Evolutionary conservation across 1,284 basidiomycete genomes (phyloP).

Genomic region (Mrakiaceae sp.): DNA sequence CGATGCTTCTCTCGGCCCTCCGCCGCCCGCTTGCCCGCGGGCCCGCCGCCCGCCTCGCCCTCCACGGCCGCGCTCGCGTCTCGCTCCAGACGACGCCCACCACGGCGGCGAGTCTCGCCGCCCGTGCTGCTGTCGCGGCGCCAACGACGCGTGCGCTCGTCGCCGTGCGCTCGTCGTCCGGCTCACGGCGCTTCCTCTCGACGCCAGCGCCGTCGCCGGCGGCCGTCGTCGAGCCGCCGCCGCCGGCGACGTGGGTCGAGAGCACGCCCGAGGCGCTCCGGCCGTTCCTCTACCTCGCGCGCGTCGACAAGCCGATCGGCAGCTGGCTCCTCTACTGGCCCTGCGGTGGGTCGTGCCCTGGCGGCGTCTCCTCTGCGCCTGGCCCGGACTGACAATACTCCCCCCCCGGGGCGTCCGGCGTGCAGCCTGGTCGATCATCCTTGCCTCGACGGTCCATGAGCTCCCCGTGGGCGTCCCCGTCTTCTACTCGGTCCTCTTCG

Average conservation of each 20-base stretch:
- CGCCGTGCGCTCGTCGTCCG: too few species aligned
- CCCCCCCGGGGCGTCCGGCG: background rate
- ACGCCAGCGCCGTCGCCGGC: too few species aligned
- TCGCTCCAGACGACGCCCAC: too few species aligned
- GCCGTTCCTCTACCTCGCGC: conserved; percentile 75
- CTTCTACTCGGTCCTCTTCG: conserved; percentile 72
- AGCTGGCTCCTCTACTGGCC: conserved; percentile 85
- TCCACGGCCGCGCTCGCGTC: too few species aligned
- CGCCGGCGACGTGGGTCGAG: conserved; percentile 15
- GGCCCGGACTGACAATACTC: too few species aligned
- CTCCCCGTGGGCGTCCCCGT: conserved; percentile 54
- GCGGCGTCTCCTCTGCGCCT: background rate
- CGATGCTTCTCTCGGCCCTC: too few species aligned
- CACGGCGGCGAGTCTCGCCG: too few species aligned
- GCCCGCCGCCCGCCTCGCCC: too few species aligned
- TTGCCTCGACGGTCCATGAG: conserved; percentile 70
- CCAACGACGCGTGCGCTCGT: too few species aligned
- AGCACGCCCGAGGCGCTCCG: conserved; percentile 17
- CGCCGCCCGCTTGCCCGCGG: too few species aligned
- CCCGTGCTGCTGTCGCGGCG: too few species aligned
- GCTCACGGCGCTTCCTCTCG: too few species aligned
- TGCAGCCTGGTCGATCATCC: conserved; percentile 87
- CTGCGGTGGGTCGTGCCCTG: conserved; percentile 51
- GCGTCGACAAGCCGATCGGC: conserved; percentile 93
- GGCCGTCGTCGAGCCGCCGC: conserved; percentile 11